Percentiles rank a stretch among this genome's conserved stretches.
Evolutionary conservation across 208 protist genomes (phyloP).

Genomic region (Crithidia fasciculata): DNA sequence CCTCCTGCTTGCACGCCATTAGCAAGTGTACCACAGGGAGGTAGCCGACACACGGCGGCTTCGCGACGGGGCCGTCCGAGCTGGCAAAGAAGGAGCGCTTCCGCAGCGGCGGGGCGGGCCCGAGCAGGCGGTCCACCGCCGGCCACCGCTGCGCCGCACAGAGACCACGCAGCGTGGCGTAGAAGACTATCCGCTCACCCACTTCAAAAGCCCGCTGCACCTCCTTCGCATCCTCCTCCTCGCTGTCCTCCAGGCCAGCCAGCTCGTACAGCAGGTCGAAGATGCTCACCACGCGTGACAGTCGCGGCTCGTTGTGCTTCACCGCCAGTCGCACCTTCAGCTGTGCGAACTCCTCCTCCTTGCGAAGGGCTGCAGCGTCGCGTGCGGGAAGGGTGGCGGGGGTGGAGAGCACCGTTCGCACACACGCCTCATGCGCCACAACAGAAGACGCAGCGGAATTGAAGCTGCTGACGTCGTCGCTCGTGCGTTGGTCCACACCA

Average conservation of each 20-base stretch:
- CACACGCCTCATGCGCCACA: constrained; percentile 3
- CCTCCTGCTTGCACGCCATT: constrained; percentile 29
- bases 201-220: constrained; percentile 35
- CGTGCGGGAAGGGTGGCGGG: not conserved
- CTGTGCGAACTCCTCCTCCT: constrained; percentile 7
- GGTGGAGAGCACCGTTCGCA: constrained; percentile 11
- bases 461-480: too few relatives aligned
- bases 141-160: constrained; percentile 37
- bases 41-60: constrained; percentile 34
- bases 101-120: constrained; percentile 30
- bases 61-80: not conserved
- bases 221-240: constrained; percentile 17
- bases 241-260: constrained; percentile 28
- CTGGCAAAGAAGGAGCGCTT: constrained; percentile 35
- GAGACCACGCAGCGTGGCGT: constrained; percentile 44
- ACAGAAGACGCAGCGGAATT: not conserved
- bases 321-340: constrained; percentile 33
- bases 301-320: constrained; percentile 28
- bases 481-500: too few relatives aligned
- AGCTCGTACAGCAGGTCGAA: constrained; percentile 31
- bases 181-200: constrained; percentile 31
- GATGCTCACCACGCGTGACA: constrained; percentile 33
- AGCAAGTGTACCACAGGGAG: constrained; percentile 41
- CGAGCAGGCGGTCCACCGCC: constrained; percentile 36
- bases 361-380: constrained; percentile 7